phyloP scores from a whole-genome alignment of 208 protist genomes.

The Endotrypanum monterogeii region DNA sequence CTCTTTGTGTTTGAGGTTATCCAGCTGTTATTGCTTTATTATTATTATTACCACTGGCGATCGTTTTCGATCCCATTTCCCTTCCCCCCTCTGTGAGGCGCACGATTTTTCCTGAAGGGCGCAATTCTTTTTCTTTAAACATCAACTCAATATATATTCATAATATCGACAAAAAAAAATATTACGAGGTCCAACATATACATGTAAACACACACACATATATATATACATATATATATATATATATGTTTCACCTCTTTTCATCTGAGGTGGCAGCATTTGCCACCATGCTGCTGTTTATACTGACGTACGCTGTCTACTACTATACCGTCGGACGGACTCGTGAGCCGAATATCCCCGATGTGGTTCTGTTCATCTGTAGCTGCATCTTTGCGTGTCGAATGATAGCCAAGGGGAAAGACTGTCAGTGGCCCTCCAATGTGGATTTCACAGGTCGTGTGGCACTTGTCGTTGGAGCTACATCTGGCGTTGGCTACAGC shows the following conservation, averaged over 20 bases:
- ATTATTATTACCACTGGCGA: too few species aligned
- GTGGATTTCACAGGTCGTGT: slow-evolving; percentile 65
- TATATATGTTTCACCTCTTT: slow-evolving; percentile 79
- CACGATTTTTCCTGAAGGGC: too few species aligned
- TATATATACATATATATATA: too few species aligned
- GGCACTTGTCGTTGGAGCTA: slow-evolving; percentile 79
- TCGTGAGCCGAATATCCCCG: slow-evolving; percentile 14
- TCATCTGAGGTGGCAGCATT: slow-evolving; percentile 58
- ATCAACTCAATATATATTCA: not conserved
- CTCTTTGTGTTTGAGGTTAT: too few species aligned
- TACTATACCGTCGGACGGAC: slow-evolving; percentile 26
- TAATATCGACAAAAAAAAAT: not conserved
- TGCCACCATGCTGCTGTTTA: slow-evolving; percentile 17
- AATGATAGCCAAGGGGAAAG: slow-evolving; percentile 38
- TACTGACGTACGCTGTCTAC: slow-evolving; percentile 13
- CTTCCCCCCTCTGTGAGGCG: too few species aligned
- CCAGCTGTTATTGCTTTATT: too few species aligned
- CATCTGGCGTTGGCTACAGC: slow-evolving; percentile 78
- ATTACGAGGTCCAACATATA: too few species aligned
- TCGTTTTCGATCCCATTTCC: too few species aligned
- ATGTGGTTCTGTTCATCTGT: slow-evolving; percentile 37
- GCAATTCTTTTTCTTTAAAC: not conserved
- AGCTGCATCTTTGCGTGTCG: slow-evolving; percentile 56
- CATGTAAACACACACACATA: too few species aligned
- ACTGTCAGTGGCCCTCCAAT: slow-evolving; percentile 61